Evolutionary conservation across 352 stramenopile species (phyloP).

Genomic region (Globisporangium mamillatum): DNA sequence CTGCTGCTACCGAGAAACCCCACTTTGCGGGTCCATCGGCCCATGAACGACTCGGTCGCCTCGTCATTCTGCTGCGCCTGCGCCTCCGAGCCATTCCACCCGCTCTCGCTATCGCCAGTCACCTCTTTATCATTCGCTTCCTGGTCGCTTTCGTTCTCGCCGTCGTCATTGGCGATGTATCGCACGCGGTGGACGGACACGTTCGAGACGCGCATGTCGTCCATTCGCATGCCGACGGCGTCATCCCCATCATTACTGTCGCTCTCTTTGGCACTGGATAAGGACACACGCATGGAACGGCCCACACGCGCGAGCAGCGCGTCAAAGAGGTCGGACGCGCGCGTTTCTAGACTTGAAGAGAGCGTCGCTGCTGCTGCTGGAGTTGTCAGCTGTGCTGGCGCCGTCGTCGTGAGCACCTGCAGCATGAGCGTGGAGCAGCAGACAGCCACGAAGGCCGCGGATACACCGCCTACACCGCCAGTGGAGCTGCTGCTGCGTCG

Average conservation of each 20-base stretch:
- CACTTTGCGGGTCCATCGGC: constrained; percentile 11
- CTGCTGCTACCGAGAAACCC: neutral
- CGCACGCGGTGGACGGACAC: constrained; percentile 60
- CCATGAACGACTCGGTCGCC: constrained; percentile 12
- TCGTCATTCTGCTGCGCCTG: neutral
- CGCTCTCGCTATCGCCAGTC: constrained; percentile 3
- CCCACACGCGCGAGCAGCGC: constrained; percentile 10
- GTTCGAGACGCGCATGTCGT: constrained; percentile 50
- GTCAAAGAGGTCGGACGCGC: neutral
- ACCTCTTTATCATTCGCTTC: neutral
- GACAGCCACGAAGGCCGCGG: constrained; percentile 10
- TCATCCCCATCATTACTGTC: constrained; percentile 18
- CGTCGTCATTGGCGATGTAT: constrained; percentile 31
- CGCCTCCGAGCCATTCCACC: constrained; percentile 12
- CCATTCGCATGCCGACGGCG: constrained; percentile 14
- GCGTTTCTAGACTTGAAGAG: neutral
- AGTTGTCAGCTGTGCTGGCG: neutral
- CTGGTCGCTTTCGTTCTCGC: neutral
- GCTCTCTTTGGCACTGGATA: constrained; percentile 25
- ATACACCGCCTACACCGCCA: constrained; percentile 10
- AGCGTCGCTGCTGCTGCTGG: neutral
- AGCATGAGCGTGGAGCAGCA: constrained; percentile 22
- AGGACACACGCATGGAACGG: constrained; percentile 13
- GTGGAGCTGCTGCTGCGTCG: constrained; percentile 1
- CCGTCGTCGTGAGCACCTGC: constrained; percentile 16